Base-by-base conservation (phyloP, 805 yeast genomes). In the Hanseniaspora singularis region DNA sequence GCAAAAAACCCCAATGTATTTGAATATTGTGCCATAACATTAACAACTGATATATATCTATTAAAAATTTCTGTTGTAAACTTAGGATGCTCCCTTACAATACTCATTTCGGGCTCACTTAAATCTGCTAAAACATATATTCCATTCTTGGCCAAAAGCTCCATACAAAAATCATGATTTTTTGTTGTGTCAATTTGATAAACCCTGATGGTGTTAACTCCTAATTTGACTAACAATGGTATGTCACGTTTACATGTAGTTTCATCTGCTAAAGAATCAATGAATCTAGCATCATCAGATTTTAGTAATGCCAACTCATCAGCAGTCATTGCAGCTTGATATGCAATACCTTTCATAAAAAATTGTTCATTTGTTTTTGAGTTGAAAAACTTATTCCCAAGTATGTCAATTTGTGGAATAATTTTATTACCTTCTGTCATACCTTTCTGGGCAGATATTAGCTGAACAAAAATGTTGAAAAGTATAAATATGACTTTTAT, bases 1-100 rank as follows among this genome's bases (percentile, higher is more conserved):
- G 97, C 97, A 65, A 89, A 88, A 73, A 85, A 88, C 2, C 97
- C 98, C 52, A 89, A 70, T 16, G 85, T 74, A 65, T 89, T 89
- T 40, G 79, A 65, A 66, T 88, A 89, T 55, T 73, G 69, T 50
- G 77, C 75, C 68, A 92, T 75, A 54, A 73, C 67, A 64, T 92
- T 96, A 49, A 92, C 77, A 30, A 89, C 96, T 23, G 71, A 65
- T 40, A 81, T 78, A 69, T 89, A 89, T 62, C 96, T 75, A 50
- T 76, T 67, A 65, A 74, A 82, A 47, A 86, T 70, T 24, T 70
- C 75, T 40, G 76, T 65, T 60, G 78, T 76, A 95, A 96, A 87
- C 46, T 67, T 63, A 31, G 98, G 97, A 47, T 69, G 64, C 58
- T 75, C 74, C 60, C 96, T 77, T 59, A 76, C 72, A 56, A 89